These are phyloP conservation scores for Prosopis cineraria DNA, from an alignment of 306 rosid species.

Conservation along the genomic window DNA sequence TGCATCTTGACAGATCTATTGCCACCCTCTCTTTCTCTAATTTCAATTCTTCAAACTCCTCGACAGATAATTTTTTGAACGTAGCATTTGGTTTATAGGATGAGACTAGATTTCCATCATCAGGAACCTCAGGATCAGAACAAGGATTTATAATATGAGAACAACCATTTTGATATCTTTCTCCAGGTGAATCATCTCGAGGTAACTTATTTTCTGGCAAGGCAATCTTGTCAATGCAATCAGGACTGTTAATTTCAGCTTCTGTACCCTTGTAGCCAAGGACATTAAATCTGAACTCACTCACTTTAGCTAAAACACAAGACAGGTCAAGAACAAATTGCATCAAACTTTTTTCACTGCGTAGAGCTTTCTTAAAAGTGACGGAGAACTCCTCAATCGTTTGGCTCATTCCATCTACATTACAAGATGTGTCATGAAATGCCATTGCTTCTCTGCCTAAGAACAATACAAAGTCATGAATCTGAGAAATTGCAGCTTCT, in stretches of 20 bases:
- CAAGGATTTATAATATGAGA: conserved; percentile 51
- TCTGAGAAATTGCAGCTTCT: conserved; percentile 76
- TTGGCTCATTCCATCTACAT: conserved; percentile 60
- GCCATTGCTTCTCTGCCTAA: conserved; percentile 75
- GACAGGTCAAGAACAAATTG: conserved; percentile 85
- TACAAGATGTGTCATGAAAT: conserved; percentile 58
- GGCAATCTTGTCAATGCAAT: conserved; percentile 96
- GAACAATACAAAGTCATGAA: conserved; percentile 73
- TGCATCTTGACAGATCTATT: conserved; percentile 63
- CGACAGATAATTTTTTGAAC: conserved; percentile 50
- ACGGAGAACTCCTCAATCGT: conserved; percentile 75
- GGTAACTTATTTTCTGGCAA: conserved; percentile 78
- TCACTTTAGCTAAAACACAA: conserved; percentile 70
- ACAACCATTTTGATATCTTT: conserved; percentile 65
- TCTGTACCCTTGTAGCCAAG: conserved; percentile 69
- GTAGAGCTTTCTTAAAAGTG: conserved; percentile 54
- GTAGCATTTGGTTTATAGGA: conserved; percentile 46
- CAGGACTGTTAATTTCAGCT: conserved; percentile 74
- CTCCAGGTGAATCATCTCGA: conserved; percentile 59
- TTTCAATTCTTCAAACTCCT: conserved; percentile 74
- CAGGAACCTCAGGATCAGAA: conserved; percentile 86
- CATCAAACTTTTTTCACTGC: conserved; percentile 54
- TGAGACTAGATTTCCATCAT: conserved; percentile 71
- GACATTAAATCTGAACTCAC: conserved; percentile 73
- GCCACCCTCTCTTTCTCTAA: conserved; percentile 64